A percentile compares a stretch with the other conserved stretches of the same genome.
Conservation (phyloP, 495 filamentous ascomycete species). For the Hypoxylon lienhwacheense region DNA sequence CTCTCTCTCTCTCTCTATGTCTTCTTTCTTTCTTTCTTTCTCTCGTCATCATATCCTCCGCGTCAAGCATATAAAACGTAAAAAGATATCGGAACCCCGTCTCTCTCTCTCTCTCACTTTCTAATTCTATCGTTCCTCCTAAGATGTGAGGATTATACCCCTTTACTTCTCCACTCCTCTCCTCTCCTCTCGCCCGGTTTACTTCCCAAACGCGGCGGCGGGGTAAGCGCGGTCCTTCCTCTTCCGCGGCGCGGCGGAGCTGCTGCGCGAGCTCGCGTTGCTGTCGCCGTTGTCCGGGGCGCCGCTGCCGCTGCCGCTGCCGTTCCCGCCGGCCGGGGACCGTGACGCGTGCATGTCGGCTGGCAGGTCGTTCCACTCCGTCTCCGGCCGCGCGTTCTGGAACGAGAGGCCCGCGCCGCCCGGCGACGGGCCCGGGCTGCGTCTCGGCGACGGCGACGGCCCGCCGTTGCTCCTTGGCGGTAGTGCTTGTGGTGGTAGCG, state of each 20-base stretch:
- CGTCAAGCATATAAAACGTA: too few species aligned
- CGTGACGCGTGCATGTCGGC: conserved; percentile 49
- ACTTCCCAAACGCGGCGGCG: conserved; percentile 54
- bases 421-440: conserved; percentile 14
- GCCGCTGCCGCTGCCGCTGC: too few species aligned
- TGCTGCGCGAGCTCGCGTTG: conserved; percentile 52
- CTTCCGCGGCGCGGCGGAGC: conserved; percentile 46
- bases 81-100: too few species aligned
- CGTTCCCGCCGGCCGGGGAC: conserved; percentile 20
- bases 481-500: neutral
- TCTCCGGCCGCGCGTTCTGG: conserved; percentile 54
- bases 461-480: conserved; percentile 17
- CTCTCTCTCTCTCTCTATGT: too few species aligned
- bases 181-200: too few species aligned
- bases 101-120: too few species aligned
- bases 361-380: conserved; percentile 62
- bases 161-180: too few species aligned
- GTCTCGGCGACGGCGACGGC: conserved; percentile 26
- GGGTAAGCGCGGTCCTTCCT: conserved; percentile 56
- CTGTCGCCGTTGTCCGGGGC: too few species aligned
- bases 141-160: too few species aligned
- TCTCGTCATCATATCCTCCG: too few species aligned
- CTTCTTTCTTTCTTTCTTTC: too few species aligned
- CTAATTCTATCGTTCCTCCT: too few species aligned
- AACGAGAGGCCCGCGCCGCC: conserved; percentile 45